Evolutionary conservation across 306 rosid genomes (phyloP), one percentile per base, ranked within the genome.

Genomic region (Mucuna pruriens): DNA sequence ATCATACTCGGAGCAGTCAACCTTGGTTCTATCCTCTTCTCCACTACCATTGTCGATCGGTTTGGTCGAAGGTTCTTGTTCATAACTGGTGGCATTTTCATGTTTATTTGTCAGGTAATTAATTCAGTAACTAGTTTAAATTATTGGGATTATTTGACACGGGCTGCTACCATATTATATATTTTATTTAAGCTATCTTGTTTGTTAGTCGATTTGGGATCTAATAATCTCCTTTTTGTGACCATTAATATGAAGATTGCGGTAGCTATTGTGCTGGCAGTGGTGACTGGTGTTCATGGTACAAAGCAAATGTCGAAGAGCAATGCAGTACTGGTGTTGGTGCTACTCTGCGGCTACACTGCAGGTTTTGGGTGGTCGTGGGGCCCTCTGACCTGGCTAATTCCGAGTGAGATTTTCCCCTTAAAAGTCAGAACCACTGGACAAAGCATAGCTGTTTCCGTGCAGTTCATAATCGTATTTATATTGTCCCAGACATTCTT

Each of bases 371-470:
- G 93, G 7, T 91, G 92, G 93, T 94, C 98, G 10, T 91, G 98
- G 98, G 97, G 98, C 0, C 94, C 97, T 44, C 80, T 94, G 0
- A 51, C 78, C 11, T 91, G 93, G 94, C 90, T 94, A 6, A 74
- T 94, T 81, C 93, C 98, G 5, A 94, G 92, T 81, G 98, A 94
- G 26, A 94, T 94, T n/a, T 94, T 87, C 26, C 98, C 98, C 3
- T 19, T 85, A 57, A 89, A 85, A 17, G 85, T 91, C 51, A 82
- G 97, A 42, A 75, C 85, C 10, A 87, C 94, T 0, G 94, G 98
- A 42, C 93, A 90, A 60, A 90, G 97, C 86, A 78, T 91, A 39
- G 88, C 88, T 7, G 61, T 90, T 2, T 91, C 75, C 0, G 60
- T 85, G 46, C 85, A 89, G 48, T 91, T 90, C 69, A 83, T 84